These are phyloP conservation scores for Botrytis squamosa DNA, from an alignment of 2,329 filamentous ascomycete species.

Conservation along the genomic window DNA sequence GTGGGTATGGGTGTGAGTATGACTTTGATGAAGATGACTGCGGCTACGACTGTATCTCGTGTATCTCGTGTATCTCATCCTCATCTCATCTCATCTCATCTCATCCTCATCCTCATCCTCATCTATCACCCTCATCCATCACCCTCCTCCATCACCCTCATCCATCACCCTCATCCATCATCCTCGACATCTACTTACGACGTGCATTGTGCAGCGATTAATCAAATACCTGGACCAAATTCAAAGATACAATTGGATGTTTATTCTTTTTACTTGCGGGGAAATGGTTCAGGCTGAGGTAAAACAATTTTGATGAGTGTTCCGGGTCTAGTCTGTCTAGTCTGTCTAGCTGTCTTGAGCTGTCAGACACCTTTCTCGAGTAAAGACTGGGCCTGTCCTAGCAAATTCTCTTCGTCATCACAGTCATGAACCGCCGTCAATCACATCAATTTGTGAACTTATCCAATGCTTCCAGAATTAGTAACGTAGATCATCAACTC, in stretches of 20 bases:
- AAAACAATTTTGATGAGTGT: neutral
- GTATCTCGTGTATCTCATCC: neutral
- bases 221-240: neutral
- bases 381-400: neutral
- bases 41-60: neutral
- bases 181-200: neutral
- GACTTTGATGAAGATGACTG: neutral
- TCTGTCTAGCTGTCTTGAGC: neutral
- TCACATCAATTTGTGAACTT: neutral
- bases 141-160: too few species aligned
- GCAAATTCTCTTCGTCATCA: neutral
- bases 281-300: conserved; percentile 1
- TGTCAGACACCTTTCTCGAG: neutral
- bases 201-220: neutral
- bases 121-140: too few species aligned
- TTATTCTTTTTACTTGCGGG: neutral
- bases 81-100: too few species aligned
- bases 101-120: too few species aligned
- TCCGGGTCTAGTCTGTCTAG: neutral
- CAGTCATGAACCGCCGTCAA: neutral
- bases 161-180: neutral
- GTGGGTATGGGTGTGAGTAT: neutral
- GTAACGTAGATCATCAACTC: neutral
- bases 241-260: neutral
- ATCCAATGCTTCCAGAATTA: conserved; percentile 1